Base-by-base conservation (phyloP, 352 stramenopile species). In the Pythium periplocum region DNA sequence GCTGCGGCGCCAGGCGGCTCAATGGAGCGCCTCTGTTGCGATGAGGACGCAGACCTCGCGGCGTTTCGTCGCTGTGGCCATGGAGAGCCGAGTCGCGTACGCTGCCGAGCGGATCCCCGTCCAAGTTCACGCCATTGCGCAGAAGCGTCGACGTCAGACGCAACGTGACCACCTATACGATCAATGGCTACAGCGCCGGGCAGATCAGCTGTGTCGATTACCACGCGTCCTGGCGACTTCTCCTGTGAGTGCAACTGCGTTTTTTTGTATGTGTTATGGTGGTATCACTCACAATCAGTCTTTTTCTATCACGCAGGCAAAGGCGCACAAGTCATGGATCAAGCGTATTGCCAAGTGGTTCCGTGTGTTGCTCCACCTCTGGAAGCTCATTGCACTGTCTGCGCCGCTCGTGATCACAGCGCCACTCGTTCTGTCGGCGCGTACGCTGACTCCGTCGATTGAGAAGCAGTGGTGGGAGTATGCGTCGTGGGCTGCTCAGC, bases 381-480 rank as follows among this genome's bases (percentile, higher is more conserved):
- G 61, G 40, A 84, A 85, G 53, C 57, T 91, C n/a, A 10, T 89
- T 32, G 57, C 65, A 34, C 66, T 93, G 9, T 59, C 69, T 34
- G 42, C 78, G 30, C 79, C 79, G 10, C 61, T 90, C 6, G 60
- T 69, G 0, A 34, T 64, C 9, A 75, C 75, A 6, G 72, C 75
- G 38, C 82, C 79, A 11, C 34, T 87, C 10, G 55, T 83, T 9
- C 40, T 78, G n/a, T 53, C 66, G 4, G 43, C 50, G 12, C 62
- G 65, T 11, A 64, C 62, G 1, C 52, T 67, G 4, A 43, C 57
- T 6, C 61, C 73, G 8, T 42, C 63, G 0, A 31, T 86, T n/a
- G 65, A 75, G 41, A 35, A 77, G 11, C 59, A 63, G 34, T 93
- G 79, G 81, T 94, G 85, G 84, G 63, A 62, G 11, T 64, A 87